Evolutionary conservation across 495 filamentous ascomycete species (phyloP).

Genomic region (Trichoderma erinaceum): DNA sequence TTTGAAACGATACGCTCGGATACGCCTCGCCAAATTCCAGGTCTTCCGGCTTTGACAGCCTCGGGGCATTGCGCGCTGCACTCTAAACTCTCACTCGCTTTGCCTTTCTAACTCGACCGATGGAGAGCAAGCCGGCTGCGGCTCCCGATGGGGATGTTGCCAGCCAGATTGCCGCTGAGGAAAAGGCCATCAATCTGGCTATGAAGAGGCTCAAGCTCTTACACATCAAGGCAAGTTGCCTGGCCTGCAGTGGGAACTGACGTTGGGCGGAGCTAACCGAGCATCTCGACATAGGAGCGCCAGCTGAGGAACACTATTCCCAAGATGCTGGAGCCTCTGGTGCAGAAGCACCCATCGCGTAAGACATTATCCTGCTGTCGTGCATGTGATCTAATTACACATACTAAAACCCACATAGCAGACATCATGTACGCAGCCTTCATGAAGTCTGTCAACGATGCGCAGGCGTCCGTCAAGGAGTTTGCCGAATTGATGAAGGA

Average conservation of each 20-base stretch:
- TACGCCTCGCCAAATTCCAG: neutral
- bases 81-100: neutral
- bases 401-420: slow-evolving; percentile 26
- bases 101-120: neutral
- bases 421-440: slow-evolving; percentile 34
- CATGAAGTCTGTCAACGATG: slow-evolving; percentile 30
- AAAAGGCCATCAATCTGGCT: slow-evolving; percentile 31
- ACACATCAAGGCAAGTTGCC: slow-evolving; percentile 34
- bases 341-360: slow-evolving; percentile 33
- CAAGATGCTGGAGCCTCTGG: slow-evolving; percentile 40
- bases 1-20: neutral
- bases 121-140: neutral
- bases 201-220: slow-evolving; percentile 35
- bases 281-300: slow-evolving; percentile 29
- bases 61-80: neutral
- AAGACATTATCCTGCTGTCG: slow-evolving; percentile 18
- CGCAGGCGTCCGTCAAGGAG: slow-evolving; percentile 36
- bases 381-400: neutral
- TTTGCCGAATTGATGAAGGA: slow-evolving; percentile 35
- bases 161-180: slow-evolving; percentile 24
- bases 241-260: neutral
- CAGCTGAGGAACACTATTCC: slow-evolving; percentile 40
- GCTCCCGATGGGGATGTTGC: neutral
- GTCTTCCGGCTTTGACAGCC: neutral
- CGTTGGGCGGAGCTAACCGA: slow-evolving; percentile 1